A percentile compares a stretch with the other conserved stretches of the same genome.
Evolutionary conservation across 345 rosid genomes (phyloP).

Genomic region (Dipteronia dyeriana): DNA sequence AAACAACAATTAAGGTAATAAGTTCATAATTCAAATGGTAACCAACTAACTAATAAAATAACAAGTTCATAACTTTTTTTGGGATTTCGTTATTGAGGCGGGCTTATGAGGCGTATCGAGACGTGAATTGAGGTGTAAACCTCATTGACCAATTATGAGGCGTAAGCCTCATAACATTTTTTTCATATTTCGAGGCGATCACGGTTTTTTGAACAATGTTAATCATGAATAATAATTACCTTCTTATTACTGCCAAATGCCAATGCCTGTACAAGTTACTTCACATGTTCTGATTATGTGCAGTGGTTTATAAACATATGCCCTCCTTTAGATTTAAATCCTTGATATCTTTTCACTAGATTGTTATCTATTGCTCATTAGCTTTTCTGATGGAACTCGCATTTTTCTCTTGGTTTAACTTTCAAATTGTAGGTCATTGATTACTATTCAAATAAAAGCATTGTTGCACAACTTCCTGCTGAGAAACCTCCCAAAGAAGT

Average conservation of each 20-base stretch:
- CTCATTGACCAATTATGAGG: too few species aligned
- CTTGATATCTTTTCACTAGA: background rate
- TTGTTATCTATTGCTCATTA: background rate
- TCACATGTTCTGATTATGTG: background rate
- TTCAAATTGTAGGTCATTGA: slow-evolving; percentile 64
- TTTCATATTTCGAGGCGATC: too few species aligned
- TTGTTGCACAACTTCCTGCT: slow-evolving; percentile 70
- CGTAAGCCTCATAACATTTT: too few species aligned
- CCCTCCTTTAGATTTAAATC: background rate
- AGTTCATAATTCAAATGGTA: too few species aligned
- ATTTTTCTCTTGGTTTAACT: background rate
- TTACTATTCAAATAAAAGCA: slow-evolving; percentile 73
- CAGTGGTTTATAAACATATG: background rate
- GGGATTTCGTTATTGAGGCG: too few species aligned
- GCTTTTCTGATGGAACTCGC: background rate
- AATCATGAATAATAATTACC: background rate
- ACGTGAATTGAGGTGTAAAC: too few species aligned
- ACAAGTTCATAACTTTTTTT: too few species aligned
- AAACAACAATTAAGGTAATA: too few species aligned
- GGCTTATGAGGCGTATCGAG: too few species aligned
- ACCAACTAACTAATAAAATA: too few species aligned
- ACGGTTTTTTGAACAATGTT: too few species aligned
- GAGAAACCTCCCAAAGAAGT: slow-evolving; percentile 84
- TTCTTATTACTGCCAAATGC: background rate
- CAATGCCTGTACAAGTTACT: background rate